Percentiles rank a stretch among this genome's conserved stretches.
Evolutionary conservation across 495 filamentous ascomycete species (phyloP).

Genomic region (Niebla homalea): DNA sequence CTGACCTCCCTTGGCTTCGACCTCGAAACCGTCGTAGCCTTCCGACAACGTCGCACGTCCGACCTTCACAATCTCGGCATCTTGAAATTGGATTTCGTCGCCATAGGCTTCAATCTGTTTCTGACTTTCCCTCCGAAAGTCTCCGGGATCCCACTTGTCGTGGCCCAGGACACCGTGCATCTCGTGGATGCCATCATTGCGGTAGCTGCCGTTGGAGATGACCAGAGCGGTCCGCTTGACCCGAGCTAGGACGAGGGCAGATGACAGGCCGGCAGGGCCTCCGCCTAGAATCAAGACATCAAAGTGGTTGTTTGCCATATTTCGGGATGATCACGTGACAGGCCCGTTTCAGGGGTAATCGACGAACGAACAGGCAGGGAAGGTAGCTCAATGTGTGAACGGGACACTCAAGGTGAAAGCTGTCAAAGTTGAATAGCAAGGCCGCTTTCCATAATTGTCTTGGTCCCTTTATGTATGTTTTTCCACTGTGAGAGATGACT

Average conservation of each 20-base stretch:
- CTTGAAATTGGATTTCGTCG: conserved; percentile 19
- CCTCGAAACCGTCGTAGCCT: conserved; percentile 19
- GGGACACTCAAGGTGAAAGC: too few species aligned
- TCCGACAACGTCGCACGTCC: conserved; percentile 12
- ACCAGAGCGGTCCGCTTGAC: conserved; percentile 27
- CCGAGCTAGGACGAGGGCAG: conserved; percentile 29
- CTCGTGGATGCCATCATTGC: conserved; percentile 15
- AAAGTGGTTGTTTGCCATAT: conserved; percentile 2
- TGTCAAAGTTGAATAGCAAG: too few species aligned
- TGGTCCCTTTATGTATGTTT: too few species aligned
- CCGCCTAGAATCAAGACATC: conserved; percentile 37
- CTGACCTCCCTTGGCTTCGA: conserved; percentile 15
- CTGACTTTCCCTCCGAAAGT: conserved; percentile 21
- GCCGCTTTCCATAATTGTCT: too few species aligned
- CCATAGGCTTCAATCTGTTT: conserved; percentile 27
- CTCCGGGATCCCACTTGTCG: conserved; percentile 28
- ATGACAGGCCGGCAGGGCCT: conserved; percentile 35
- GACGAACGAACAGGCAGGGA: too few species aligned
- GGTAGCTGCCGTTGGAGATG: conserved; percentile 16
- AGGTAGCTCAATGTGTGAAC: too few species aligned
- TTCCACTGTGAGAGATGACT: too few species aligned
- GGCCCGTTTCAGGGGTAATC: too few species aligned
- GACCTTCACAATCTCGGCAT: conserved; percentile 11
- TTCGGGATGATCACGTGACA: too few species aligned
- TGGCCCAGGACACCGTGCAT: conserved; percentile 17